Percentiles rank a stretch among this genome's conserved stretches.
Evolutionary conservation across 1,284 basidiomycete species (phyloP).

Genomic region (Exobasidium cylindrosporum): DNA sequence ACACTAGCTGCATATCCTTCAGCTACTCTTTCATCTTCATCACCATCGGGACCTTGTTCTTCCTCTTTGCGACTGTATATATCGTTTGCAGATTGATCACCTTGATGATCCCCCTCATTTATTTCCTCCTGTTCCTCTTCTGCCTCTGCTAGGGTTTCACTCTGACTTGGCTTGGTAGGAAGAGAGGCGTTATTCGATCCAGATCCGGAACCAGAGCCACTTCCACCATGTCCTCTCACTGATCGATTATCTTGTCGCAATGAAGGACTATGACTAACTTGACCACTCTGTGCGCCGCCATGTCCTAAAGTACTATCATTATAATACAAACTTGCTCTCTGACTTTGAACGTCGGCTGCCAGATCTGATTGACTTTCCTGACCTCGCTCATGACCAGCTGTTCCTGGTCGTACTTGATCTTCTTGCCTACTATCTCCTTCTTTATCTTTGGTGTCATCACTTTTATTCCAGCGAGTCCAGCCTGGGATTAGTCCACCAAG

Average conservation of each 20-base stretch:
- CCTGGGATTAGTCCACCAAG: conserved; percentile 33
- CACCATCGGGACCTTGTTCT: neutral
- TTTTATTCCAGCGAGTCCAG: conserved; percentile 32
- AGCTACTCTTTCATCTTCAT: neutral
- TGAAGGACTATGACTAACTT: neutral
- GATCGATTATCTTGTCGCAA: conserved; percentile 12
- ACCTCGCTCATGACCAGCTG: conserved; percentile 7
- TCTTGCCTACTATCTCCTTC: conserved; percentile 8
- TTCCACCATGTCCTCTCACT: conserved; percentile 17
- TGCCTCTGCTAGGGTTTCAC: neutral
- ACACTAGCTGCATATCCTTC: conserved; percentile 28
- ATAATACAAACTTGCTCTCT: conserved; percentile 29
- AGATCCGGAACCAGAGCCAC: conserved; percentile 3
- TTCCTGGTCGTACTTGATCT: conserved; percentile 8
- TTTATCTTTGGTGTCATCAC: conserved; percentile 20
- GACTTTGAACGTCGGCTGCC: conserved; percentile 27
- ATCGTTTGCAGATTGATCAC: neutral
- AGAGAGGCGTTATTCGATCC: conserved; percentile 20
- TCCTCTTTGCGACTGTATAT: neutral
- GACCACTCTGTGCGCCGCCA: neutral
- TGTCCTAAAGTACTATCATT: conserved; percentile 22
- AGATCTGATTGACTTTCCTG: conserved; percentile 11
- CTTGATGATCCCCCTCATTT: neutral
- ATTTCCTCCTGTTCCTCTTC: neutral
- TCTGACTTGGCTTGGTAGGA: neutral